phyloP scores from a whole-genome alignment of 208 protist species.

The Phytomonas francai region DNA sequence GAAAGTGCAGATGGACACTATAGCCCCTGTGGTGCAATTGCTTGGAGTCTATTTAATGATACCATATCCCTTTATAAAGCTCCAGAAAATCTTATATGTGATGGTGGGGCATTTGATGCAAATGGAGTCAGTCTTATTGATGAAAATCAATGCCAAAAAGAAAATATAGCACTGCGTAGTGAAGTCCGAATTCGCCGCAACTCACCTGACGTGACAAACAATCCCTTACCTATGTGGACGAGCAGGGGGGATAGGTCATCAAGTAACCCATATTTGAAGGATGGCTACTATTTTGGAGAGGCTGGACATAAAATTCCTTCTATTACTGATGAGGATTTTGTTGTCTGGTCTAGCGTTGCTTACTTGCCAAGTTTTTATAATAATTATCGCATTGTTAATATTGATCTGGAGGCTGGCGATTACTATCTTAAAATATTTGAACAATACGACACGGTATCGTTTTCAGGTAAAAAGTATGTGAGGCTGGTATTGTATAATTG shows the following conservation, averaged over 20 bases:
- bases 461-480: constrained; percentile 91
- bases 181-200: constrained; percentile 84
- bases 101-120: constrained; percentile 51
- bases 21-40: constrained; percentile 93
- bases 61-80: constrained; percentile 65
- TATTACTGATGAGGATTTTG: constrained; percentile 93
- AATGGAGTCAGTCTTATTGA: constrained; percentile 19
- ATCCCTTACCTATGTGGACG: constrained; percentile 32
- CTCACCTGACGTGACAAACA: constrained; percentile 20
- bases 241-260: constrained; percentile 22
- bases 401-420: constrained; percentile 67
- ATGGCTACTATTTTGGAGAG: constrained; percentile 78
- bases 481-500: constrained; percentile 87
- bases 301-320: constrained; percentile 74
- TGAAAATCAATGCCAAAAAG: constrained; percentile 65
- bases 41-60: constrained; percentile 97
- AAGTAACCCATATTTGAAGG: constrained; percentile 51
- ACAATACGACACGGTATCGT: constrained; percentile 78
- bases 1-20: constrained; percentile 54
- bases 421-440: constrained; percentile 90
- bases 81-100: constrained; percentile 59
- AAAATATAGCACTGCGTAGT: constrained; percentile 91
- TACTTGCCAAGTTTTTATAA: constrained; percentile 95
- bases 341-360: constrained; percentile 96
- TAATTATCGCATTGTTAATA: constrained; percentile 89